These are phyloP conservation scores for Eucalyptus regnans DNA, from an alignment of 345 rosid genomes.

Conservation along the genomic window DNA sequence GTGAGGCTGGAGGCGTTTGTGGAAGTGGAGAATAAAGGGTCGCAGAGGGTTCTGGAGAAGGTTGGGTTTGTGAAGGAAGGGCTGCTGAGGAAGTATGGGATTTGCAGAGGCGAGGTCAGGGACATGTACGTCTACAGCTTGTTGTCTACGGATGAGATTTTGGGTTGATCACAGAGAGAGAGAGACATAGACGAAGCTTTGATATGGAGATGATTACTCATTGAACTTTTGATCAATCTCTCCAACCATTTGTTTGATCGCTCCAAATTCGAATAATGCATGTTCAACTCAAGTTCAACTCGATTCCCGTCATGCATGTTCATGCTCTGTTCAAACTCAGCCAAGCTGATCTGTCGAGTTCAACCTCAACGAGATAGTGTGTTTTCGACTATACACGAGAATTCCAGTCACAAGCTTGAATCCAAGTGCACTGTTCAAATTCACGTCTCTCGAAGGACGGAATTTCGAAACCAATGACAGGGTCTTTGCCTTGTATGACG, in stretches of 20 bases:
- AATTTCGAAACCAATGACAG: not conserved
- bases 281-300: not conserved
- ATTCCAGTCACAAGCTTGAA: not conserved
- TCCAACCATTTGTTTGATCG: not conserved
- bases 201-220: not conserved
- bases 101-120: slow-evolving; percentile 34
- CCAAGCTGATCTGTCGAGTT: not conserved
- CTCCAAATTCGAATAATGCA: not conserved
- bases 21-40: slow-evolving; percentile 35
- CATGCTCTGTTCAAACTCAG: not conserved
- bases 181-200: not conserved
- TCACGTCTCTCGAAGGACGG: not conserved
- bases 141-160: slow-evolving; percentile 13
- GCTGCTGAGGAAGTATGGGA: slow-evolving; percentile 37
- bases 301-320: not conserved
- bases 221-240: not conserved
- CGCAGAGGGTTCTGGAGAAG: slow-evolving; percentile 53
- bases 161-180: not conserved
- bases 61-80: slow-evolving; percentile 55
- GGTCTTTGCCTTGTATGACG: not conserved
- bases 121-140: slow-evolving; percentile 32
- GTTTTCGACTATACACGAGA: not conserved
- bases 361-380: not conserved
- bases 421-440: not conserved
- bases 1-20: slow-evolving; percentile 52